These are phyloP conservation scores for Kalanchoe fedtschenkoi DNA, from an alignment of 164 flowering plant genomes.

Conservation along the genomic window DNA sequence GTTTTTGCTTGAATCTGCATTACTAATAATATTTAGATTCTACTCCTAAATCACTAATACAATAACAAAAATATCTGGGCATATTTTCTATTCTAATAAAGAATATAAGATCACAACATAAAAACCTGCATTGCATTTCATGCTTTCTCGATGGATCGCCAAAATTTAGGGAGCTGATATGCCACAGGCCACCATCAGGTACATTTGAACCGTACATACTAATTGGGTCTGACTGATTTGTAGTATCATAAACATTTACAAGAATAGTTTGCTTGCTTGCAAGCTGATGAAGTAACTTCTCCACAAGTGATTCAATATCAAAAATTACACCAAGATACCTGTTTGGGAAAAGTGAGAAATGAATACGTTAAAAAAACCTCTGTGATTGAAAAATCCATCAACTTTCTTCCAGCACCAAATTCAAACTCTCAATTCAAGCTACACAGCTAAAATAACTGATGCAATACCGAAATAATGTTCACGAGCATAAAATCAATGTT, in stretches of 20 bases:
- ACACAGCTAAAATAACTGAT: too few species aligned
- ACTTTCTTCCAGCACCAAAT: not conserved
- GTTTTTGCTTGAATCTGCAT: conserved; percentile 69
- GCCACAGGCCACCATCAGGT: conserved; percentile 5
- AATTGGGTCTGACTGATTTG: conserved; percentile 39
- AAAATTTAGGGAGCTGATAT: conserved; percentile 38
- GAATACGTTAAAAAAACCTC: not conserved
- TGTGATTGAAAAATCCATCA: too few species aligned
- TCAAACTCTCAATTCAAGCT: too few species aligned
- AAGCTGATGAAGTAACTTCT: conserved; percentile 84
- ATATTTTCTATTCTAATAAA: not conserved
- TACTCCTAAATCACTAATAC: not conserved
- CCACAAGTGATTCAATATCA: conserved; percentile 83
- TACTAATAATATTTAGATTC: conserved; percentile 8
- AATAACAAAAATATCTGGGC: not conserved
- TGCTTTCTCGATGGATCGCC: conserved; percentile 92
- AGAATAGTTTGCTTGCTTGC: conserved; percentile 87
- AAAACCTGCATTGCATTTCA: conserved; percentile 97
- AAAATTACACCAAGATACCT: conserved; percentile 93
- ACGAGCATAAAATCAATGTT: too few species aligned
- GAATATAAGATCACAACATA: too few species aligned
- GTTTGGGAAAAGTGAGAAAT: conserved; percentile 11
- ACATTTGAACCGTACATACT: conserved; percentile 10
- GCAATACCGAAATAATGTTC: too few species aligned
- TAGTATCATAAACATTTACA: conserved; percentile 85